Conservation (phyloP, 2,329 filamentous ascomycete genomes). For the Epichloe elymi region DNA sequence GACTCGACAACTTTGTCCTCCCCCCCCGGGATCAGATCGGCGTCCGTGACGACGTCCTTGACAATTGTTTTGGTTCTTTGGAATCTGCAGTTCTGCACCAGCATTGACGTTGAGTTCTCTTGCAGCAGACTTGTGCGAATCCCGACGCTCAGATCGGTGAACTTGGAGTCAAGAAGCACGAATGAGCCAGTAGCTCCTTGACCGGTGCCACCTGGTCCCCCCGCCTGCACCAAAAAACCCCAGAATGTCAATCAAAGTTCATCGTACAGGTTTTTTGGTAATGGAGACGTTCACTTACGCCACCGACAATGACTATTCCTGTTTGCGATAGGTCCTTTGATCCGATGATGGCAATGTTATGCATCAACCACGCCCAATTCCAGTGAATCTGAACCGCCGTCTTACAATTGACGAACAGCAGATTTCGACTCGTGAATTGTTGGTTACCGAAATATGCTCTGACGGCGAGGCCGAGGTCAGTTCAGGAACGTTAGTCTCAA, state of each 20-base stretch:
- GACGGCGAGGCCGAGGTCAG: background rate
- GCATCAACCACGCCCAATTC: slow-evolving; percentile 59
- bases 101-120: slow-evolving; percentile 8
- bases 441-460: slow-evolving; percentile 36
- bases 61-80: background rate
- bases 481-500: background rate
- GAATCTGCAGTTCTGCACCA: slow-evolving; percentile 6
- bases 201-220: slow-evolving; percentile 1
- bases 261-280: too few species aligned
- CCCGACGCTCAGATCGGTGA: background rate
- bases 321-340: slow-evolving; percentile 1
- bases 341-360: slow-evolving; percentile 38
- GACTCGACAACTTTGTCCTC: background rate
- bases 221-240: background rate
- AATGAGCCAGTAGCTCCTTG: slow-evolving; percentile 9
- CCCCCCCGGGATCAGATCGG: background rate
- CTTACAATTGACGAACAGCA: slow-evolving; percentile 51
- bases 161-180: background rate
- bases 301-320: slow-evolving; percentile 1
- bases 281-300: background rate
- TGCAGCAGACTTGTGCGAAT: slow-evolving; percentile 4
- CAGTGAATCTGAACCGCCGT: slow-evolving; percentile 57
- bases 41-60: background rate
- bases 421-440: slow-evolving; percentile 56
- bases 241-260: too few species aligned